phyloP scores from a whole-genome alignment of 768 basidiomycete species.

The Naematelia aurantialba region DNA sequence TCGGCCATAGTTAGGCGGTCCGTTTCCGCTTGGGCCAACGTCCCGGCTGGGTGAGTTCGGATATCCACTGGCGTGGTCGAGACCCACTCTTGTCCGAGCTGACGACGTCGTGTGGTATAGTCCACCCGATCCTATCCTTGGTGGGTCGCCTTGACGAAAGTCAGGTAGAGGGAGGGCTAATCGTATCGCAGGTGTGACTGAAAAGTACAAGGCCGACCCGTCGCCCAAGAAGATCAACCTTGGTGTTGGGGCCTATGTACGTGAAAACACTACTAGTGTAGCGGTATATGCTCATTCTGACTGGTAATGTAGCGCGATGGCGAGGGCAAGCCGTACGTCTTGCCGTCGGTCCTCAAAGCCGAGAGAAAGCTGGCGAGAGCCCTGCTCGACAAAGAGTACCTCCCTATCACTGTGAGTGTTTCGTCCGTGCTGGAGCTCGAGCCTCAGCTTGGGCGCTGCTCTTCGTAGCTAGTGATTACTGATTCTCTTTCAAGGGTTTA shows the following conservation, averaged over 20 bases:
- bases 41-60: slow-evolving; percentile 42
- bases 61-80: not conserved
- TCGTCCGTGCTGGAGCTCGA: slow-evolving; percentile 4
- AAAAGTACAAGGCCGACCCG: slow-evolving; percentile 94
- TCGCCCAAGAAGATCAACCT: slow-evolving; percentile 92
- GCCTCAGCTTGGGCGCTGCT: no score
- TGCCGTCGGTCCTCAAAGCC: slow-evolving; percentile 81
- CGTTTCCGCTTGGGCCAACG: slow-evolving; percentile 42
- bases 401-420: slow-evolving; percentile 67
- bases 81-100: not conserved
- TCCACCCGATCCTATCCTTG: slow-evolving; percentile 48
- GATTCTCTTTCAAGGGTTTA: slow-evolving; percentile 57
- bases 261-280: slow-evolving; percentile 11
- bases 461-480: no score
- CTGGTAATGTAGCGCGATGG: slow-evolving; percentile 61
- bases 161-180: not conserved
- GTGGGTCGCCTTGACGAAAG: slow-evolving; percentile 17
- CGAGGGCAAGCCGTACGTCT: slow-evolving; percentile 89
- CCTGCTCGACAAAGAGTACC: slow-evolving; percentile 90
- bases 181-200: slow-evolving; percentile 59
- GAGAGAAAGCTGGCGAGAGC: slow-evolving; percentile 61
- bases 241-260: slow-evolving; percentile 68
- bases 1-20: slow-evolving; percentile 20
- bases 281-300: not conserved
- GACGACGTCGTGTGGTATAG: slow-evolving; percentile 18